Evolutionary conservation across 805 yeast species (phyloP).

Genomic region (Hanseniaspora thailandica): DNA sequence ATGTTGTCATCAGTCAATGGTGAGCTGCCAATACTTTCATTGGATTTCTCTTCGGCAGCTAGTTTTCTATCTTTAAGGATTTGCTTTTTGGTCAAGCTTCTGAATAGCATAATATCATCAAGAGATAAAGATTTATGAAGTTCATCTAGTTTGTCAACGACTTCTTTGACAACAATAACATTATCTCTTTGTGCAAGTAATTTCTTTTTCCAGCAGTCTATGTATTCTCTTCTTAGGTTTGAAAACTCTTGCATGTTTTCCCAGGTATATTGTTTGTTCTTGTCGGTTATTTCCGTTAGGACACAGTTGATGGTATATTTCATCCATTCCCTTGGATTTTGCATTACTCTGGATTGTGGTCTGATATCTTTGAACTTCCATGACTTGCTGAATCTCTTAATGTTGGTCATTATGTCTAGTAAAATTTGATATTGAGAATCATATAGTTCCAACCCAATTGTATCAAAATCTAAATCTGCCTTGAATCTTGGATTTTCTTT

Average conservation of each 20-base stretch:
- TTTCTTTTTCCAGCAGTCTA: constrained; percentile 53
- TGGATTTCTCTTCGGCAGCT: neutral
- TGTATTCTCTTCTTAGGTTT: constrained; percentile 58
- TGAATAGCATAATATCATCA: constrained; percentile 75
- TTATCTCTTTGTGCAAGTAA: constrained; percentile 30
- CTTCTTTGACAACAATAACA: constrained; percentile 28
- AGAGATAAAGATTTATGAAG: constrained; percentile 52
- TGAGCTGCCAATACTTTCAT: constrained; percentile 9
- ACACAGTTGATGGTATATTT: constrained; percentile 68
- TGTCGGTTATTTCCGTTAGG: constrained; percentile 66
- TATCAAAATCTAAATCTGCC: constrained; percentile 70
- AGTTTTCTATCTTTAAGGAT: constrained; percentile 42
- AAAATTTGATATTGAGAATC: constrained; percentile 75
- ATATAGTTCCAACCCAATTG: constrained; percentile 77
- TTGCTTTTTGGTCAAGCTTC: constrained; percentile 65
- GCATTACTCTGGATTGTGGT: constrained; percentile 42
- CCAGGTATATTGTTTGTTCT: constrained; percentile 81
- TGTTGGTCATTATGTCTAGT: constrained; percentile 66
- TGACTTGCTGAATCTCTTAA: constrained; percentile 67
- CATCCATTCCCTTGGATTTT: constrained; percentile 74
- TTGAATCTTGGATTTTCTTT: constrained; percentile 56
- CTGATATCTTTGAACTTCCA: constrained; percentile 59
- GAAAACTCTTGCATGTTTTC: constrained; percentile 58
- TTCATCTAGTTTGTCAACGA: constrained; percentile 34
- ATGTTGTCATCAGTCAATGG: constrained; percentile 17